Base-by-base conservation (phyloP, 2,329 filamentous ascomycete genomes). In the Pseudogymnoascus sp. region DNA sequence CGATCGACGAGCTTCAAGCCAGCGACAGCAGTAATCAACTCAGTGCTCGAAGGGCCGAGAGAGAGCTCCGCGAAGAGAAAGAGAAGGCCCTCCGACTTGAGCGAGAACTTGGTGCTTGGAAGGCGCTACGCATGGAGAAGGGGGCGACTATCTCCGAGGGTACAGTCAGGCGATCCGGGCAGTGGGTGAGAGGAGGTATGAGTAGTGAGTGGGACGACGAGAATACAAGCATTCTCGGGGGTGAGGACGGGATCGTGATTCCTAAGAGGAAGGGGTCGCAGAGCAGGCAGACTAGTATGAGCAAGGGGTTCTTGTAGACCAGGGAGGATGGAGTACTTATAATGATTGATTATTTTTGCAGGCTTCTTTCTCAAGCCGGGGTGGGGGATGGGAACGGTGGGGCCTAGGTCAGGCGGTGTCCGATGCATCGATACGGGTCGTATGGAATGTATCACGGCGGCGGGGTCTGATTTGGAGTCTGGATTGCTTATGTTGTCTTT, bases 1-100 rank as follows among this genome's bases (percentile, higher is more conserved):
- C 91, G 1, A 96, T 99, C 69, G 93, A 97, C 73, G 93, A 97
- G 73, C 84, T 99, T 35, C 93, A 99, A 74, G 86, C 90, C 12
- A 89, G 86, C 12, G 93, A 97, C 75, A 92, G 90, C 21, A 81
- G 86, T 10, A 88, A 87, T 56, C 91, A 97, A 74, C 82, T 97
- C 44, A 82, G 87, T 25, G 88, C 90, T 25, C 89, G 93, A 63
- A 87, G 93, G 47, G 91, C 91, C 14, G 93, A 99, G 75, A 86
- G 93, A 47, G 93, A 97, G 71, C 82, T 97, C 14, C 84, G 91
- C 5, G 91, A 97, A 74, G 93, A 96, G 76, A 85, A 84, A 66
- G 94, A 97, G 76, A 93, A 89, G 76, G 82, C 80, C 0, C 77
- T 92, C 28, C 82, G 88, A 33, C 79, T 97, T n/a, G 92, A 97